Percentiles rank a stretch among this genome's conserved stretches.
Conservation (phyloP, 2,329 filamentous ascomycete genomes). For the Talaromyces sp. region DNA sequence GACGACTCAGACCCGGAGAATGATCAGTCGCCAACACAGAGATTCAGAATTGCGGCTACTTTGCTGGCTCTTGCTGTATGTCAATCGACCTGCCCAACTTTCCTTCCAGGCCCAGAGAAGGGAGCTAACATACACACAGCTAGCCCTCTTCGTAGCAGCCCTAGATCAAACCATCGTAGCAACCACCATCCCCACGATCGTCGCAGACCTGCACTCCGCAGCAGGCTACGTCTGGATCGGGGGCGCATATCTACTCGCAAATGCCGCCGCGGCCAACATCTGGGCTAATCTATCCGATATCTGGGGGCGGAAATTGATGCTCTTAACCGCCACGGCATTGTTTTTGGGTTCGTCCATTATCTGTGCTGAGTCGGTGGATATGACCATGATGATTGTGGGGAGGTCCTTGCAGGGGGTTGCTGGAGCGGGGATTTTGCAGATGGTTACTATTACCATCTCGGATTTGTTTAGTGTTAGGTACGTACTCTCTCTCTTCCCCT, state of each 20-base stretch:
- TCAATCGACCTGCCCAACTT: too few species aligned
- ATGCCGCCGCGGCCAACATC: constrained; percentile 62
- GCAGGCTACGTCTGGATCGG: constrained; percentile 75
- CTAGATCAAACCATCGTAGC: constrained; percentile 53
- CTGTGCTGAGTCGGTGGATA: constrained; percentile 44
- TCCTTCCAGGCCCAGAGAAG: too few species aligned
- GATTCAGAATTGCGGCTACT: constrained; percentile 8
- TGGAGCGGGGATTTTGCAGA: constrained; percentile 49
- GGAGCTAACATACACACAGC: constrained; percentile 15
- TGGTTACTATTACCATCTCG: constrained; percentile 51
- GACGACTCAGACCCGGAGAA: not conserved
- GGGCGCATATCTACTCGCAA: constrained; percentile 65
- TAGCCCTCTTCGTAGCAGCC: constrained; percentile 32
- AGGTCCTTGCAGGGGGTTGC: constrained; percentile 52
- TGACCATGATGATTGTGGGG: constrained; percentile 51
- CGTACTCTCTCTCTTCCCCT: too few species aligned
- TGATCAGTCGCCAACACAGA: not conserved
- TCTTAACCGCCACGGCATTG: constrained; percentile 45
- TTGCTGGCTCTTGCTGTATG: constrained; percentile 10
- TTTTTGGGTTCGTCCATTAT: constrained; percentile 50
- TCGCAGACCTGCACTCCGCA: constrained; percentile 58
- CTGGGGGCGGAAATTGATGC: constrained; percentile 53
- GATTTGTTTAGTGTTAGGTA: constrained; percentile 51
- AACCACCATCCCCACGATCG: constrained; percentile 58
- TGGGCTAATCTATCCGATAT: constrained; percentile 62